These are phyloP conservation scores for Cyberlindnera xylosilytica DNA, from an alignment of 805 yeast genomes.

Conservation along the genomic window DNA sequence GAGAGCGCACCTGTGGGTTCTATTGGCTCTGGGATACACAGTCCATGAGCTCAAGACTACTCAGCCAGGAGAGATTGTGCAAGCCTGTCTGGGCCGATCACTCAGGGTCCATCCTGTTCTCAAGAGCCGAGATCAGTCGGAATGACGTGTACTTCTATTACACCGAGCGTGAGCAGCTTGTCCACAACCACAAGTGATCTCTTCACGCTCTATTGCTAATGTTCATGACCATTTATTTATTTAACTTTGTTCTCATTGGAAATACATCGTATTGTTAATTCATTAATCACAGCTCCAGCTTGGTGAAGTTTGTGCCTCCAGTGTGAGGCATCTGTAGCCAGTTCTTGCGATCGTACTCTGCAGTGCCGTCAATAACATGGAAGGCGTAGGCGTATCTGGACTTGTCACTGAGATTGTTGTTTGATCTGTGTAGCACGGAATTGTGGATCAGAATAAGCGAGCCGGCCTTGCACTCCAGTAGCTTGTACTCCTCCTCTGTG, in stretches of 20 bases:
- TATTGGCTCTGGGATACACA: conserved; percentile 39
- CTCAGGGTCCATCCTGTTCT: conserved; percentile 7
- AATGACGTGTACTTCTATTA: conserved; percentile 10
- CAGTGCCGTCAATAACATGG: conserved; percentile 69
- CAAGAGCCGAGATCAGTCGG: conserved; percentile 9
- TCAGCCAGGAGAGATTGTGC: conserved; percentile 34
- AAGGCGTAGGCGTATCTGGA: conserved; percentile 78
- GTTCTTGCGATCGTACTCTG: conserved; percentile 58
- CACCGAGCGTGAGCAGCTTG: conserved; percentile 9
- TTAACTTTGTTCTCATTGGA: background rate
- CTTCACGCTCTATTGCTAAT: too few relatives aligned
- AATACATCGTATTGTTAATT: too few relatives aligned
- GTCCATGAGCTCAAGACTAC: conserved; percentile 17
- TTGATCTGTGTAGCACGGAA: conserved; percentile 69
- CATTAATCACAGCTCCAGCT: conserved; percentile 35
- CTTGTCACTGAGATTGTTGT: conserved; percentile 47
- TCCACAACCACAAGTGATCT: conserved; percentile 6
- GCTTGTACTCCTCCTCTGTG: conserved; percentile 38
- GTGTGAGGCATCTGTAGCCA: conserved; percentile 78
- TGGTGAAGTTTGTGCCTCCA: conserved; percentile 62
- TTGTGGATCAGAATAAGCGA: conserved; percentile 69
- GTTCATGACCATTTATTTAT: too few relatives aligned
- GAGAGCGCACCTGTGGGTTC: conserved; percentile 42
- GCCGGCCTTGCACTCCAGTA: conserved; percentile 67
- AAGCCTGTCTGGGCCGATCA: conserved; percentile 57